phyloP scores from a whole-genome alignment of 305 asterid species.

The Solanum chacoense region DNA sequence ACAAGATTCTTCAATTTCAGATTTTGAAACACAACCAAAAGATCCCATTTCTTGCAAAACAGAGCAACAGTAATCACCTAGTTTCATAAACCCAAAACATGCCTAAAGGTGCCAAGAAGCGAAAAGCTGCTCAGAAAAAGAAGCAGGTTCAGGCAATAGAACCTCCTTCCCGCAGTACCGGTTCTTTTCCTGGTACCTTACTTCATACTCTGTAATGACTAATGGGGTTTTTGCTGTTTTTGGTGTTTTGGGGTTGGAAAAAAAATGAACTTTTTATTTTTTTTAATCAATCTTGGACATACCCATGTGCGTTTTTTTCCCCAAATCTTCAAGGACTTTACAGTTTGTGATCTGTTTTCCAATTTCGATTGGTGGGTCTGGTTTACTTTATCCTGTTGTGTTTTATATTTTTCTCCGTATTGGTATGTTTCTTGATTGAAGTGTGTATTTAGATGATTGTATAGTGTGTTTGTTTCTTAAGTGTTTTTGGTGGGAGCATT shows the following conservation, averaged over 20 bases:
- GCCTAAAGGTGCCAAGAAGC: conserved; percentile 78
- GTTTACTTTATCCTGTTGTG: not conserved
- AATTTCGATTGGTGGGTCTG: conserved; percentile 29
- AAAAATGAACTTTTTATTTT: not conserved
- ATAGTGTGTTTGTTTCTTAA: not conserved
- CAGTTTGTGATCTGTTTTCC: conserved; percentile 14
- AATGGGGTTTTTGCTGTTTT: not conserved
- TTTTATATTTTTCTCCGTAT: not conserved
- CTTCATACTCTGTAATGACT: not conserved
- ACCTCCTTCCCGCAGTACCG: not conserved
- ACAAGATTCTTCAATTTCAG: not conserved
- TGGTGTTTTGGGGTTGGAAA: not conserved
- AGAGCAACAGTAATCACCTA: not conserved
- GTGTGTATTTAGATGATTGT: not conserved
- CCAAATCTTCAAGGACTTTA: conserved; percentile 11
- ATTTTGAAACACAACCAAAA: not conserved
- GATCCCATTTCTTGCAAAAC: not conserved
- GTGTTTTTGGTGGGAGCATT: not conserved
- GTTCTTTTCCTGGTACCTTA: conserved; percentile 24
- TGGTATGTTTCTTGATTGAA: not conserved
- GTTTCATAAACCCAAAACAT: conserved; percentile 14
- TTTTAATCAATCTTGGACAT: not conserved
- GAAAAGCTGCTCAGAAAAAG: conserved; percentile 75
- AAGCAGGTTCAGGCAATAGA: conserved; percentile 18
- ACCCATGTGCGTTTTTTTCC: not conserved